Base-by-base conservation (phyloP, 2,329 filamentous ascomycete genomes). In the Calonectria pauciramosa region DNA sequence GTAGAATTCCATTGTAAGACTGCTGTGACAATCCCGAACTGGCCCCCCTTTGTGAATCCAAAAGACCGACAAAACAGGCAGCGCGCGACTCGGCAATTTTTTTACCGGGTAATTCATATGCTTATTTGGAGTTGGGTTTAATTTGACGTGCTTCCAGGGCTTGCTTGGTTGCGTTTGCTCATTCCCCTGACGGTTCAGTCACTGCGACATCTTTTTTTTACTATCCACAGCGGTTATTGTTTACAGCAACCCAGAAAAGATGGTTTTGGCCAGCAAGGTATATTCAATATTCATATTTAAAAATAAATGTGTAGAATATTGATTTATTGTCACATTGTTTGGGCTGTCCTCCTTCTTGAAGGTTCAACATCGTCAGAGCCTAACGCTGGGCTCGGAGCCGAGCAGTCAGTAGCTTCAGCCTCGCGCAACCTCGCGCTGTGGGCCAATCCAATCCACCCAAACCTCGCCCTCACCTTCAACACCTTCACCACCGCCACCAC, bases 381-480 rank as follows among this genome's bases (percentile, higher is more conserved):
- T 28, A 14, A 47, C 4, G n/a, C 11, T 5, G 66, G 28, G 41
- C 51, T 26, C 38, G 34, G 66, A 38, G 26, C 60, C 41, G 20
- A 68, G 51, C 51, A 41, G n/a, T 26, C 38, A 28, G 36, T 41
- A 32, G 4, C 51, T 23, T 71, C 68, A 71, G 68, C 68, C 68
- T 71, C 36, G 68, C 47, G 34, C 59, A 65, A 71, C 60, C 59
- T 70, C 68, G 36, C 49, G 47, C 49, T 65, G 44, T 65, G 49
- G 44, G 59, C 68, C 68, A 66, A 71, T 71, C 68, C 68, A 60
- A 71, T 54, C 59, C 44, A 30, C 51, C 49, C 14, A 71, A 70
- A 26, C 60, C n/a, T 66, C 68, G 23, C 47, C 47, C 36, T 71
- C 34, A 23, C 28, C 59, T 6, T 36, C 47, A 56, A 23, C 49